Evolutionary conservation across 2,329 filamentous ascomycete genomes (phyloP), one percentile per base, ranked within the genome.

Genomic region (Pestalotiopsis sp.): DNA sequence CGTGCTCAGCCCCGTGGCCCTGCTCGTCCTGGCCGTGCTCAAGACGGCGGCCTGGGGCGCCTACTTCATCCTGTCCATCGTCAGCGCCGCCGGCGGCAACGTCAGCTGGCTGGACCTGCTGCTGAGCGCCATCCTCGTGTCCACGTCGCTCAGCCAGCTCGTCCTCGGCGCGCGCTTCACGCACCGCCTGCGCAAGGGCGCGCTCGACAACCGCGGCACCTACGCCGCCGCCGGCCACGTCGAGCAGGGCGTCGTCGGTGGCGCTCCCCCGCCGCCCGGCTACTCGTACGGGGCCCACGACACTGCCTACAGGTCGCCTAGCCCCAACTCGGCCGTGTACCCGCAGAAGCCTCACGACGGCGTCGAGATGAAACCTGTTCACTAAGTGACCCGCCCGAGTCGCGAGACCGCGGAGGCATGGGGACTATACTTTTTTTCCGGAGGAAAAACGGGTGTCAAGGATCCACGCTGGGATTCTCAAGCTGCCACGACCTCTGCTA

Each of bases 1-100:
- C 57, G 38, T 23, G 25, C 68, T 74, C 20, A 69, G 25, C 59
- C 71, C 71, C 6, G 67, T 66, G 36, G 20, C 70, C 13, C 41
- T 73, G 38, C 69, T 74, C 60, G 64, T 64, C 39, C 62, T 64
- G 27, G 65, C 71, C 14, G 52, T 55, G 57, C 12, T 73, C 20
- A 71, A 71, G 64, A 70, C 71, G 5, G 27, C 66, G 13, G 65
- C 64, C 64, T 74, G 72, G 72, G 65, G 36, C 27, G 66, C 49
- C 39, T 71, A 68, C 31, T 63, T 72, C 5, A 36, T 71, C 41
- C 20, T 72, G n/a, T 25, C 38, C 49, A 49, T 72, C 41, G 12
- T 70, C 13, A 25, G 31, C 38, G 68, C 69, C 20, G 67, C 55
- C n/a, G 14, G 17, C 6, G 60, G 36, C 14, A 59, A 57, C 41